phyloP scores from a whole-genome alignment of 1,284 basidiomycete species.

The Volvariella surrecta region DNA sequence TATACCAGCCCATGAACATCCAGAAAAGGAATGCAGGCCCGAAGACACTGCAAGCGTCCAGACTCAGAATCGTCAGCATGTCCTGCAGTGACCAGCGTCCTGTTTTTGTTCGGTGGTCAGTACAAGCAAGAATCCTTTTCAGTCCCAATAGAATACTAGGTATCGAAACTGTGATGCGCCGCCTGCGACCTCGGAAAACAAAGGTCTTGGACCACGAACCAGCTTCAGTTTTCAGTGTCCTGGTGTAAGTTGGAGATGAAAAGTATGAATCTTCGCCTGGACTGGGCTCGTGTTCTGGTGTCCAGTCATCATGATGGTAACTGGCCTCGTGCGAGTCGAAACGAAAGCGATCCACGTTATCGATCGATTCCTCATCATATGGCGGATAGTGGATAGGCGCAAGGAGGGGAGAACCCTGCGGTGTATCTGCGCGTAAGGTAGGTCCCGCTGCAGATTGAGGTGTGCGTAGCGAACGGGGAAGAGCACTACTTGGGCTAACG shows the following conservation, averaged over 20 bases:
- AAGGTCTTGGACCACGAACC: slow-evolving; percentile 28
- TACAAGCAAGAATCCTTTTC: too few relatives aligned
- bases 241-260: neutral
- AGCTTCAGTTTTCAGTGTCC: slow-evolving; percentile 3
- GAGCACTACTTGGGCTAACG: slow-evolving; percentile 15
- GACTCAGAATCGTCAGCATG: slow-evolving; percentile 14
- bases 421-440: slow-evolving; percentile 15
- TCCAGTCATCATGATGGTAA: slow-evolving; percentile 15
- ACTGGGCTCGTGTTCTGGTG: slow-evolving; percentile 12
- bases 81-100: slow-evolving; percentile 10
- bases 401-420: slow-evolving; percentile 15
- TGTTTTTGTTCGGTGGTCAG: too few relatives aligned
- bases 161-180: slow-evolving; percentile 24
- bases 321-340: neutral
- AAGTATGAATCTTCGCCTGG: neutral
- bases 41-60: slow-evolving; percentile 18
- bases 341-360: neutral
- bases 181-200: slow-evolving; percentile 26
- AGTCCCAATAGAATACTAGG: slow-evolving; percentile 12
- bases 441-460: slow-evolving; percentile 15
- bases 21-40: slow-evolving; percentile 20
- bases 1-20: slow-evolving; percentile 22
- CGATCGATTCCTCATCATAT: slow-evolving; percentile 16
- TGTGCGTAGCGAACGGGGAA: slow-evolving; percentile 14
- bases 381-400: slow-evolving; percentile 10